Evolutionary conservation across 257 asterid species (phyloP), one percentile per base, ranked within the genome.

Genomic region (Sherardia arvensis): DNA sequence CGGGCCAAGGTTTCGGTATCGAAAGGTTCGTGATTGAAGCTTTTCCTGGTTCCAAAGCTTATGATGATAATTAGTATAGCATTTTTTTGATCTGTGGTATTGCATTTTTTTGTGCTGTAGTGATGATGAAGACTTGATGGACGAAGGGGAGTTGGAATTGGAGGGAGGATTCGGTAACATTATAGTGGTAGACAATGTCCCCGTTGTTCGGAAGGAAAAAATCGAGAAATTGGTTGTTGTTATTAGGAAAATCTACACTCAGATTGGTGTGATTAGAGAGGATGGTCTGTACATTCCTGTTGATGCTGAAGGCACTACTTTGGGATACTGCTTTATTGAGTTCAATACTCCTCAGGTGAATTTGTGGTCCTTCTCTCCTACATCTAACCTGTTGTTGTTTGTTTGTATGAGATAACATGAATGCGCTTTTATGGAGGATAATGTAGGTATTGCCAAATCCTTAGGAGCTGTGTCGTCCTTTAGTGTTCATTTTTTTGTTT

Each of bases 271-370:
- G 33, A 85, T 92, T 60, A 87, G 81, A 70, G 95, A 88, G 56
- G 85, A 80, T 68, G 97, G 98, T 14, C 69, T 89, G 2, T 85
- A 84, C 91, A 92, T 92, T 95, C 97, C 98, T 4, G 78, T 81
- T 8, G 95, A 88, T 63, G 70, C 94, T 3, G 85, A 82, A 15
- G 73, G 72, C 64, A 89, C 80, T 72, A 83, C 95, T 23, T 68
- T 74, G 8, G 98, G 98, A 17, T 89, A 87, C 68, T 88, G 97
- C 73, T 89, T 92, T 74, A 76, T 89, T 26, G 97, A 88, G 69
- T 92, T 69, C 61, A 87, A 78, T 68, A 86, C 95, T 66, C 92
- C 97, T 48, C 95, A 87, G 95, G 98, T 88, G 68, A 12, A 28
- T 54, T 33, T 53, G 1, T 10, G 12, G 8, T 33, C 21, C 33